Conservation (phyloP, 768 basidiomycete species). For the Trametes cubensis region DNA sequence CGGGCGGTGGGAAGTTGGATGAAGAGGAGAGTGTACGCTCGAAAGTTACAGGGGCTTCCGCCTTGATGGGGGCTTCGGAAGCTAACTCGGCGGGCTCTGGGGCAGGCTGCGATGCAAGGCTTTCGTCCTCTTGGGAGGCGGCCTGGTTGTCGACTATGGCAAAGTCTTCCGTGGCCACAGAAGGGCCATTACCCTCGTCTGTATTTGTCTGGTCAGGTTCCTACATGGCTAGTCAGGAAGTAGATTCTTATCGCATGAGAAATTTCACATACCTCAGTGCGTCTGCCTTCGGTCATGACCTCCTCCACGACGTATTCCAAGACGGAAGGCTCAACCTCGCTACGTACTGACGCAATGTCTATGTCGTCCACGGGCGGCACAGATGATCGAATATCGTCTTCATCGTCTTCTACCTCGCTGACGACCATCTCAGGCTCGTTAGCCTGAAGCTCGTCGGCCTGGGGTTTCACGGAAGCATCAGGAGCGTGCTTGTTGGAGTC, state of each 20-base stretch:
- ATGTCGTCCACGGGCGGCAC: not conserved
- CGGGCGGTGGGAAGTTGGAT: constrained; percentile 39
- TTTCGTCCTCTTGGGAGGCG: too few relatives aligned
- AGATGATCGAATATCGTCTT: constrained; percentile 6
- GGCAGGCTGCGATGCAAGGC: too few relatives aligned
- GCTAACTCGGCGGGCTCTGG: too few relatives aligned
- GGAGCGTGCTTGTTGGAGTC: not conserved
- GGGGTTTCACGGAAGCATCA: not conserved
- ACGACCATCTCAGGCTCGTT: constrained; percentile 1
- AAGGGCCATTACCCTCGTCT: not conserved
- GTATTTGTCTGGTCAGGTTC: not conserved
- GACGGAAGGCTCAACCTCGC: not conserved
- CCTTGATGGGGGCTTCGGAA: not conserved
- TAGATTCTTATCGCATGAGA: not conserved
- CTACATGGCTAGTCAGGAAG: not conserved
- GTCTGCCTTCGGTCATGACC: constrained; percentile 34
- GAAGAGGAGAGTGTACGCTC: constrained; percentile 8
- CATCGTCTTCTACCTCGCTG: constrained; percentile 6
- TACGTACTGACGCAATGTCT: constrained; percentile 1
- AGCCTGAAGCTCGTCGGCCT: not conserved
- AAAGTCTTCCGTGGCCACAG: not conserved
- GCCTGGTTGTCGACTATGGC: too few relatives aligned
- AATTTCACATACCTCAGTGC: constrained; percentile 35
- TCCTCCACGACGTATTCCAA: constrained; percentile 39
- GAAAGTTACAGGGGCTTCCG: not conserved